phyloP scores from a whole-genome alignment of 805 yeast genomes.

The Wickerhamomyces pijperi region DNA sequence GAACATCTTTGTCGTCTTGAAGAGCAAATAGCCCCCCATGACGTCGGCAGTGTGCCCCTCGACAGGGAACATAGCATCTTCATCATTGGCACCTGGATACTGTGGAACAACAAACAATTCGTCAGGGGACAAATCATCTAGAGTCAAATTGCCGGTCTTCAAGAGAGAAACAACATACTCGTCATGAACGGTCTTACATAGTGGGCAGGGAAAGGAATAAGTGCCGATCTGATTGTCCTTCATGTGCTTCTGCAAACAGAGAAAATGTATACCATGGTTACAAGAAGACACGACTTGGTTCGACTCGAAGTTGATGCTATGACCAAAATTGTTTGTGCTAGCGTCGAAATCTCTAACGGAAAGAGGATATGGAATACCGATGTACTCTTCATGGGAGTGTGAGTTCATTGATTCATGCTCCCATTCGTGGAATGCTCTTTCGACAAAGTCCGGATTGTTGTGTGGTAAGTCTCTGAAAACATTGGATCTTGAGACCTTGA shows the following conservation, averaged over 20 bases:
- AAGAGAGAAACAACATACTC: conserved; percentile 54
- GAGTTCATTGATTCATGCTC: conserved; percentile 11
- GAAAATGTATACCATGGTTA: conserved; percentile 86
- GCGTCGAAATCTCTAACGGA: conserved; percentile 1
- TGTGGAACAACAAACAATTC: not conserved
- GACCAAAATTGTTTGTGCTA: not conserved
- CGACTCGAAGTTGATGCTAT: conserved; percentile 3
- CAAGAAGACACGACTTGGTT: conserved; percentile 41
- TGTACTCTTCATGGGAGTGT: conserved; percentile 13
- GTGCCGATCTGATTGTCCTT: conserved; percentile 46
- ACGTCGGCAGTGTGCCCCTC: not conserved
- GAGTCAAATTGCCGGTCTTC: conserved; percentile 23
- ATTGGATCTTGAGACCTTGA: conserved; percentile 29
- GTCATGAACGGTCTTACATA: conserved; percentile 80
- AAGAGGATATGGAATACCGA: conserved; percentile 18
- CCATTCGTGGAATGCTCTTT: conserved; percentile 14
- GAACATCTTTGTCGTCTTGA: conserved; percentile 2
- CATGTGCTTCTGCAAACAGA: conserved; percentile 62
- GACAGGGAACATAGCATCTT: no score
- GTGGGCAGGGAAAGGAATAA: conserved; percentile 79
- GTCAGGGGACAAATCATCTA: not conserved
- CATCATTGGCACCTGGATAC: no score
- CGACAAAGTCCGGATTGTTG: not conserved
- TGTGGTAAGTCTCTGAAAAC: conserved; percentile 14
- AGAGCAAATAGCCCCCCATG: conserved; percentile 1